Percentiles rank a stretch among this genome's conserved stretches.
Conservation (phyloP, 2,329 filamentous ascomycete genomes). For the Hypocrella siamensis region DNA sequence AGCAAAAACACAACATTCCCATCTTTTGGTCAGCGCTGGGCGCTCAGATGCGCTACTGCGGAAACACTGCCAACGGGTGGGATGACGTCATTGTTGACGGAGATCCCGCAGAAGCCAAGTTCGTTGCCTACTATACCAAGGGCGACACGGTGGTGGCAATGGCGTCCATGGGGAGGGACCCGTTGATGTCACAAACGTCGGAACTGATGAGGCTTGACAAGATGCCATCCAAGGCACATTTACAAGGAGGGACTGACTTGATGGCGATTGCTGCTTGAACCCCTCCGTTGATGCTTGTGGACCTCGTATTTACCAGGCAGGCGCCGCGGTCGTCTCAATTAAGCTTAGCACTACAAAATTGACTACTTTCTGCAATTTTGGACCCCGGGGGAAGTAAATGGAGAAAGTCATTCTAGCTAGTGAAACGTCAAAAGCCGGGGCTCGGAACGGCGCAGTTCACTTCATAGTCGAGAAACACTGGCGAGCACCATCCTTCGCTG, state of each 20-base stretch:
- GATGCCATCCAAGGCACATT: constrained; percentile 70
- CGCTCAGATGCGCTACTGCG: constrained; percentile 81
- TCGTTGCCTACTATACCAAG: constrained; percentile 77
- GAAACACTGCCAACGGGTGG: constrained; percentile 66
- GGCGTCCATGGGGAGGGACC: constrained; percentile 81
- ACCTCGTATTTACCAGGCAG: too few relatives aligned
- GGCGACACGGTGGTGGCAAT: constrained; percentile 81
- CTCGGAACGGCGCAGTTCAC: too few relatives aligned
- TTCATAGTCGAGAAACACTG: too few relatives aligned
- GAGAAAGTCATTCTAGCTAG: too few relatives aligned
- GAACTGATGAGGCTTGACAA: constrained; percentile 71
- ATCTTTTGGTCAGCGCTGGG: constrained; percentile 95
- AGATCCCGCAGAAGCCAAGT: constrained; percentile 61
- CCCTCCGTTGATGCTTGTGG: too few relatives aligned
- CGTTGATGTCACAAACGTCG: constrained; percentile 65
- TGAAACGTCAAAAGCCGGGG: too few relatives aligned
- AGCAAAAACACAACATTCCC: constrained; percentile 65
- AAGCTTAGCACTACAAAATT: too few relatives aligned
- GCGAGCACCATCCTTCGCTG: too few relatives aligned
- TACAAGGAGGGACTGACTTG: constrained; percentile 46
- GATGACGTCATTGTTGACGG: constrained; percentile 76
- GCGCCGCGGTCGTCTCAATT: too few relatives aligned
- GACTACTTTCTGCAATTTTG: too few relatives aligned
- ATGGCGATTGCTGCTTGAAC: constrained; percentile 20
- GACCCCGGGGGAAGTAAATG: too few relatives aligned